phyloP scores from a whole-genome alignment of 768 basidiomycete genomes.

The Leccinellum rugosiceps region DNA sequence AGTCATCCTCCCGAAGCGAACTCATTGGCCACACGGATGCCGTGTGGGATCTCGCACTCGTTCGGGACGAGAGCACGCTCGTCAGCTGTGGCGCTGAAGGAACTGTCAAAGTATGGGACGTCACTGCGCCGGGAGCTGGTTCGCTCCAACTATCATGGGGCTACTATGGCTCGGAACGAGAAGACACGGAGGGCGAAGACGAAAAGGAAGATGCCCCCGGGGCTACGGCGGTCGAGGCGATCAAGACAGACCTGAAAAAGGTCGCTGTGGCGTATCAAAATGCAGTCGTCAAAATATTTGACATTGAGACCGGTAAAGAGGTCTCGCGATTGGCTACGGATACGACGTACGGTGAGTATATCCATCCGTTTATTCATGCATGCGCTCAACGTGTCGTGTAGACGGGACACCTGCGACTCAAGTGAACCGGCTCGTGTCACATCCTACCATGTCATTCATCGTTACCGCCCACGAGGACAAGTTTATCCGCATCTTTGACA shows the following conservation, averaged over 20 bases:
- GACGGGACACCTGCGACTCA: conserved; percentile 77
- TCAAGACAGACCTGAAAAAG: conserved; percentile 79
- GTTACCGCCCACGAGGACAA: conserved; percentile 94
- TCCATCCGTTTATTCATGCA: not conserved
- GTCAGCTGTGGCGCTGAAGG: conserved; percentile 93
- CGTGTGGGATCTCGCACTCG: conserved; percentile 91
- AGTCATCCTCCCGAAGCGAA: conserved; percentile 69
- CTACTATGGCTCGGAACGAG: conserved; percentile 61
- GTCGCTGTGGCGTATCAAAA: conserved; percentile 91
- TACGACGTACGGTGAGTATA: conserved; percentile 49
- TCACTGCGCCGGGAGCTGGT: conserved; percentile 57
- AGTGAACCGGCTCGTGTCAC: conserved; percentile 83
- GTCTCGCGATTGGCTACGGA: conserved; percentile 58
- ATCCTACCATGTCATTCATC: conserved; percentile 85
- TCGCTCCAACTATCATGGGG: conserved; percentile 77
- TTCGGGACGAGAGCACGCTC: conserved; percentile 77
- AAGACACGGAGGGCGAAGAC: conserved; percentile 34
- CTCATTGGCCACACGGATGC: conserved; percentile 94
- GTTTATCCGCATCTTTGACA: conserved; percentile 86
- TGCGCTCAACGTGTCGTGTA: conserved; percentile 24
- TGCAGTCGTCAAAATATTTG: conserved; percentile 85
- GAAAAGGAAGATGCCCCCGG: conserved; percentile 52
- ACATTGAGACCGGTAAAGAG: conserved; percentile 86
- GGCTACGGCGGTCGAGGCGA: conserved; percentile 80
- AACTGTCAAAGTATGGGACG: conserved; percentile 90